Base-by-base conservation (phyloP, 2,329 filamentous ascomycete genomes). In the Knufia fluminis region DNA sequence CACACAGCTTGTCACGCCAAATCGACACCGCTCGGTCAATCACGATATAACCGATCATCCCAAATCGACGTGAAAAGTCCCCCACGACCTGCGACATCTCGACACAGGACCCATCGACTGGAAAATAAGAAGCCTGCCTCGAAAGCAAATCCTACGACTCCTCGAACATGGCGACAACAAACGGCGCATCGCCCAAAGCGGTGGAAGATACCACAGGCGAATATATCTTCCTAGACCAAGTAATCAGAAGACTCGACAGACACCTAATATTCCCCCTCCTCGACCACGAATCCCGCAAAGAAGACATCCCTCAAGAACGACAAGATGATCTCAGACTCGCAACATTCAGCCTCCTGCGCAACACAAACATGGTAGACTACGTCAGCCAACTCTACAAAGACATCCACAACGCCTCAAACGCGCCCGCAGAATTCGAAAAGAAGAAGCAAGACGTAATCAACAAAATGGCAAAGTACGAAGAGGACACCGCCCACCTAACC, bases 331-430 rank as follows among this genome's bases (percentile, higher is more conserved):
- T 94, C 61, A 83, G 84, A 56, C 80, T 85, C 66, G 82, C 89
- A 61, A 95, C 95, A 71, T 95, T 91, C 69, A 84, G 91, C 71
- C 82, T 98, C 52, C 81, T 98, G 60, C 91, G 94, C 74, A 83
- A 89, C 68, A 97, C 92, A 64, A 96, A 97, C 77, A 98, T 98
- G 92, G 92, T 85, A 63, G 92, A 98, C 71, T 98, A 94, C 68
- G 87, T 97, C 48, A 90, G 90, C 64, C 86, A 84, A 63, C 75
- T 98, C 59, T 88, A 94, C 76, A 85, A 86, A 67, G 86, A 96
- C 64, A 80, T 98, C 59, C 82, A 97, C 73, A 78, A 83, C 61
- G 79, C 88, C 57, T 77, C 85, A 53, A 78, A 86, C 54, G 74
- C 85, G 48, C 90, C 92, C 45, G 78, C 84, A 56, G 89, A 96